A percentile compares a stretch with the other conserved stretches of the same genome.
Conservation (phyloP, 805 yeast genomes). For the Lipomyces mesembrius region DNA sequence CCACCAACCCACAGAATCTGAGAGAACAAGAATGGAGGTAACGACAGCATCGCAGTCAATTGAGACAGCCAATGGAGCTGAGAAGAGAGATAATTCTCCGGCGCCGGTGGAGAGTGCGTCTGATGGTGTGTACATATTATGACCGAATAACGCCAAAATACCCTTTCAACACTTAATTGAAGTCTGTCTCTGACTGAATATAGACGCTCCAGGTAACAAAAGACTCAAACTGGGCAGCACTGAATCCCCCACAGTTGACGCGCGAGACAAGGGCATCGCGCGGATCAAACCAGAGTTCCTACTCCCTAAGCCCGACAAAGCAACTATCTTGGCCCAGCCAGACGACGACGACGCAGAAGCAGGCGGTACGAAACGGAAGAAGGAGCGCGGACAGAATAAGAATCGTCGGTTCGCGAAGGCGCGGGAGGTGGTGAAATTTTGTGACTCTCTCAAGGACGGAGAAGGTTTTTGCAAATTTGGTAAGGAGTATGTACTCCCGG, state of each 20-base stretch:
- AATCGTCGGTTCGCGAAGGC: constrained; percentile 73
- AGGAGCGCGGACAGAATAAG: constrained; percentile 80
- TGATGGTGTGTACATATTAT: not conserved
- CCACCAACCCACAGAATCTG: not conserved
- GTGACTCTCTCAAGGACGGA: constrained; percentile 54
- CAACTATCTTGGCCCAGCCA: constrained; percentile 48
- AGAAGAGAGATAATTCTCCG: not conserved
- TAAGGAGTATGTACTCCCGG: constrained; percentile 18
- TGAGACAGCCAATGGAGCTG: not conserved
- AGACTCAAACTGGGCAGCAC: not conserved
- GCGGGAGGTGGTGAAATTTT: constrained; percentile 66
- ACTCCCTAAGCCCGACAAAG: constrained; percentile 39
- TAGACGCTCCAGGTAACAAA: constrained; percentile 2
- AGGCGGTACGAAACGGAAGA: constrained; percentile 52
- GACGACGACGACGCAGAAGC: constrained; percentile 53
- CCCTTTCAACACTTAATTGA: not conserved
- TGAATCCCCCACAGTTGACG: constrained; percentile 5
- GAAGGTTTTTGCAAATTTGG: constrained; percentile 42
- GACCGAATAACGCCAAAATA: no score
- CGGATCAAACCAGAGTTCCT: constrained; percentile 70
- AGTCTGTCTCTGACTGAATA: not conserved
- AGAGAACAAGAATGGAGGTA: not conserved
- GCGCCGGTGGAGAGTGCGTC: not conserved
- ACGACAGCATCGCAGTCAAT: not conserved
- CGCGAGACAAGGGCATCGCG: constrained; percentile 65